Percentiles rank a stretch among this genome's conserved stretches.
phyloP scores from a whole-genome alignment of 73 alveolate species.

The Paramecium bursaria region DNA sequence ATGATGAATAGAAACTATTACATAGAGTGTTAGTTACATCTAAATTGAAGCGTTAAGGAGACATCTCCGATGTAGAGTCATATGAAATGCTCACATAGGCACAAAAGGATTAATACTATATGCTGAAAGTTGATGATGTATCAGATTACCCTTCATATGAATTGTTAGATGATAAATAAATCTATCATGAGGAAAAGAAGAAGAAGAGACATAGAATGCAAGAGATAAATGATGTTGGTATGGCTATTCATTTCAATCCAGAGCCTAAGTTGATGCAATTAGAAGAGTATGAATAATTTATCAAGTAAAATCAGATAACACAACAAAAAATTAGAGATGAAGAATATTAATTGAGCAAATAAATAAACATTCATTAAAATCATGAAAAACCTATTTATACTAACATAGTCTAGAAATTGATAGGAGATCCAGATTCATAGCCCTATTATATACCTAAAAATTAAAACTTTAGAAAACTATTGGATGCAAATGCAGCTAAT shows the following conservation, averaged over 20 bases:
- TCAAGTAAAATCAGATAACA: background rate
- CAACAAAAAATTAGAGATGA: slow-evolving; percentile 7
- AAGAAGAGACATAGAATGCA: background rate
- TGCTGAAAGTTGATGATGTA: background rate
- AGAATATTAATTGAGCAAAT: background rate
- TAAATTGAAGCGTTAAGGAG: background rate
- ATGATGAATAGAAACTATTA: slow-evolving; percentile 19
- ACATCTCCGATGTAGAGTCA: slow-evolving; percentile 3
- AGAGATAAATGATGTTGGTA: background rate
- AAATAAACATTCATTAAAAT: background rate
- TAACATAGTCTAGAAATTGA: background rate
- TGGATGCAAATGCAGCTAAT: background rate
- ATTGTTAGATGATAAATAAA: background rate
- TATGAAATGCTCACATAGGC: slow-evolving; percentile 4
- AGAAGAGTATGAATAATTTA: background rate
- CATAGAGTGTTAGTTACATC: background rate
- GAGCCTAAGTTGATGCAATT: background rate
- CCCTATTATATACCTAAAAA: background rate
- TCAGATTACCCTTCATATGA: slow-evolving; percentile 12
- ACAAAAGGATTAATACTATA: background rate
- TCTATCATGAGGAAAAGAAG: background rate
- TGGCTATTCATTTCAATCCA: background rate
- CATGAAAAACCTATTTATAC: background rate
- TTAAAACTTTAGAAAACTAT: background rate
- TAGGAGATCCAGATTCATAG: slow-evolving; percentile 2